Percentiles rank a stretch among this genome's conserved stretches.
Conservation (phyloP, 2,329 filamentous ascomycete genomes). For the Exophiala calicioides region DNA sequence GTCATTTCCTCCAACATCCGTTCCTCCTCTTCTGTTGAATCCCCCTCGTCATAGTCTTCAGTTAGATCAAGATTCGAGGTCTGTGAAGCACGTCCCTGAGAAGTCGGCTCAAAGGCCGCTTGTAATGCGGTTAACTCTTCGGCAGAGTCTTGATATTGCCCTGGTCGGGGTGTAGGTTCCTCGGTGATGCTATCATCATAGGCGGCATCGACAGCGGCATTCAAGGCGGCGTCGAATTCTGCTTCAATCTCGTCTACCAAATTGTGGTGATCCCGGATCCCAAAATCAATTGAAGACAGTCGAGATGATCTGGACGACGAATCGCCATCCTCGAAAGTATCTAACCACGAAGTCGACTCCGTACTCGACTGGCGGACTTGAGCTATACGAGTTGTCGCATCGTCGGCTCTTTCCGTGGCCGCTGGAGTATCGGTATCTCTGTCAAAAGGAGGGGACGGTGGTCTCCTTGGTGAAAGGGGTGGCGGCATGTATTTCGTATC, state of each 20-base stretch:
- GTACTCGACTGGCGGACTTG: slow-evolving; percentile 53
- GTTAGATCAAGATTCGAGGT: slow-evolving; percentile 36
- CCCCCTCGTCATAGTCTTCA: slow-evolving; percentile 57
- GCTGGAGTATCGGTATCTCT: slow-evolving; percentile 22
- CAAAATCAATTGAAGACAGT: slow-evolving; percentile 27
- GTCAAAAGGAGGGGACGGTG: slow-evolving; percentile 47
- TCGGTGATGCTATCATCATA: slow-evolving; percentile 65
- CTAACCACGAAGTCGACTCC: slow-evolving; percentile 88
- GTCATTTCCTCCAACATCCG: slow-evolving; percentile 85
- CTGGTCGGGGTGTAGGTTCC: slow-evolving; percentile 59
- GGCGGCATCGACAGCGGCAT: slow-evolving; percentile 92
- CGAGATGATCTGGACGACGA: slow-evolving; percentile 76
- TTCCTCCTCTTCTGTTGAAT: slow-evolving; percentile 71
- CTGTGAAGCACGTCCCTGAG: background rate
- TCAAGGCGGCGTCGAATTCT: slow-evolving; percentile 90
- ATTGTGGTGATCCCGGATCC: slow-evolving; percentile 13
- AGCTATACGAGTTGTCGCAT: slow-evolving; percentile 32
- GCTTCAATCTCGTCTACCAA: slow-evolving; percentile 53
- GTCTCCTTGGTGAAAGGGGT: slow-evolving; percentile 67
- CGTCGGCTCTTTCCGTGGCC: slow-evolving; percentile 12
- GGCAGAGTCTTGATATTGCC: slow-evolving; percentile 52
- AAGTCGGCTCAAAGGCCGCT: slow-evolving; percentile 1
- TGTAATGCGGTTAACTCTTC: slow-evolving; percentile 9
- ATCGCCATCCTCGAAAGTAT: slow-evolving; percentile 84
- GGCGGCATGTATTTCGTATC: slow-evolving; percentile 67